These are phyloP conservation scores for Phytophthora chlamydospora DNA, from an alignment of 352 stramenopile genomes.

Conservation along the genomic window DNA sequence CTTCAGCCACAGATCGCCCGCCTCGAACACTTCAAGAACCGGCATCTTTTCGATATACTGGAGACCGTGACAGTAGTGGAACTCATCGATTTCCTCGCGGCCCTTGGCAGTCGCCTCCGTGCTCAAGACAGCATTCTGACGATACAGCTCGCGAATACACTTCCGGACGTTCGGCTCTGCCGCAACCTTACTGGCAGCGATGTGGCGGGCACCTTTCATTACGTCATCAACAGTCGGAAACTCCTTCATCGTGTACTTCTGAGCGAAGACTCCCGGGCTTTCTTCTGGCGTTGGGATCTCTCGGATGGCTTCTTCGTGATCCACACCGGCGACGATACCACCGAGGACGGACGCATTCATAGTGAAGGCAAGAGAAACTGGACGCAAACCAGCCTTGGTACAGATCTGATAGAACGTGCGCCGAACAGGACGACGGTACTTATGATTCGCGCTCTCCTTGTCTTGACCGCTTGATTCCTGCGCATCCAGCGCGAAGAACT, in stretches of 20 bases:
- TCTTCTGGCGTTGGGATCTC: conserved; percentile 81
- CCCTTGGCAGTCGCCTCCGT: conserved; percentile 84
- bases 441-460: conserved; percentile 53
- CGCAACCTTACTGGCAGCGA: conserved; percentile 85
- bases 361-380: conserved; percentile 77
- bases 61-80: conserved; percentile 86
- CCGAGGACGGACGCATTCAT: conserved; percentile 88
- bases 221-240: conserved; percentile 87
- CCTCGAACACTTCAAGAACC: conserved; percentile 79
- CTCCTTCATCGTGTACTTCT: conserved; percentile 85
- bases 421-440: conserved; percentile 77
- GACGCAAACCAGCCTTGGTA: conserved; percentile 80
- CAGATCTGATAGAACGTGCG: conserved; percentile 92
- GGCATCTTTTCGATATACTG: conserved; percentile 89
- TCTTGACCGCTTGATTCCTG: conserved; percentile 62
- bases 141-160: conserved; percentile 84
- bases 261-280: conserved; percentile 65
- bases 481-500: conserved; percentile 85
- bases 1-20: conserved; percentile 79
- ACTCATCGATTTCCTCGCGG: conserved; percentile 89
- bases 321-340: conserved; percentile 73
- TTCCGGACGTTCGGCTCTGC: conserved; percentile 87
- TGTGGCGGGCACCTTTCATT: conserved; percentile 89
- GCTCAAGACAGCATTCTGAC: conserved; percentile 73
- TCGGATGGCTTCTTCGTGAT: conserved; percentile 68